phyloP scores from a whole-genome alignment of 495 filamentous ascomycete genomes.

The Darksidea phi region DNA sequence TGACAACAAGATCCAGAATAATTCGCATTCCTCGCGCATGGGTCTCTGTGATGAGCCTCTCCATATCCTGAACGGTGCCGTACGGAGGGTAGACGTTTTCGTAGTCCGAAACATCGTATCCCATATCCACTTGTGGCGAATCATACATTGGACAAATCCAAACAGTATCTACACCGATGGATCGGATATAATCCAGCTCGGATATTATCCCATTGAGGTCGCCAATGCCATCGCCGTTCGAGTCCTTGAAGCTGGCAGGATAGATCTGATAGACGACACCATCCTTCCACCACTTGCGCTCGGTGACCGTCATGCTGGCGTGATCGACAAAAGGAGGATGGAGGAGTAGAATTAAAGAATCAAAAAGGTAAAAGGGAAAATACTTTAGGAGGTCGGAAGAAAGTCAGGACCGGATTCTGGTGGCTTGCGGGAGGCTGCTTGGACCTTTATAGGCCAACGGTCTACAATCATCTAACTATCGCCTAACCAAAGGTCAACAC shows the following conservation, averaged over 20 bases:
- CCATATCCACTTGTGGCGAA: conserved; percentile 40
- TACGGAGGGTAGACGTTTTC: conserved; percentile 35
- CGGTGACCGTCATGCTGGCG: conserved; percentile 16
- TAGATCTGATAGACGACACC: conserved; percentile 42
- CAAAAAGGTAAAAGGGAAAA: no score
- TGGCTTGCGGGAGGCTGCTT: background rate
- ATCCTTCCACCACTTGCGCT: conserved; percentile 39
- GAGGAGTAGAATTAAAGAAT: no score
- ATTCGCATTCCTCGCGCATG: conserved; percentile 35
- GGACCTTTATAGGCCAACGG: background rate
- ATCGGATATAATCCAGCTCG: conserved; percentile 39
- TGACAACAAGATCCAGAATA: conserved; percentile 38
- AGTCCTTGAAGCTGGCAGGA: conserved; percentile 40
- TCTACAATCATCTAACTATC: background rate
- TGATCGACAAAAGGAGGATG: background rate
- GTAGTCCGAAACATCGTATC: conserved; percentile 42
- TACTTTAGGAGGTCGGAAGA: background rate
- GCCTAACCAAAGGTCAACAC: conserved; percentile 2
- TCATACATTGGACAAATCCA: conserved; percentile 42
- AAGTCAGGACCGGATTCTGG: background rate
- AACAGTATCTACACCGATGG: conserved; percentile 36
- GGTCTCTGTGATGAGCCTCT: conserved; percentile 34
- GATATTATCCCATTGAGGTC: conserved; percentile 28
- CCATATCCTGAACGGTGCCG: conserved; percentile 39
- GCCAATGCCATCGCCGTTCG: conserved; percentile 33